Evolutionary conservation across 352 stramenopile genomes (phyloP).

Genomic region (Nothophytophthora sp.): DNA sequence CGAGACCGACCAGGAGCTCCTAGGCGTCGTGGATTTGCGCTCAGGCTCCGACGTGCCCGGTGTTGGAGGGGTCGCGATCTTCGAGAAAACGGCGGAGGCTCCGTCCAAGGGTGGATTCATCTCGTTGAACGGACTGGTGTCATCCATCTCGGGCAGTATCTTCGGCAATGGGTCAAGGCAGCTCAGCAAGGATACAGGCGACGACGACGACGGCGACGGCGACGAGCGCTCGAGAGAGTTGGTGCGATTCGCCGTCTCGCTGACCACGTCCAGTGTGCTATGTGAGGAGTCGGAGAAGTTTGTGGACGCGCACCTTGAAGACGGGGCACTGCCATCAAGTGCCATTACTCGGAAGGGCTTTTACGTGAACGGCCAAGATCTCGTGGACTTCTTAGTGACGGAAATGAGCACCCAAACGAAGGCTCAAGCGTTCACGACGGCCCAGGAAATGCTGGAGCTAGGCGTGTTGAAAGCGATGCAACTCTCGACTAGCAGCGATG

Average conservation of each 20-base stretch:
- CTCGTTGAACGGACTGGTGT: slow-evolving; percentile 80
- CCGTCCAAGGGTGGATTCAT: slow-evolving; percentile 64
- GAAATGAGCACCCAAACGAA: slow-evolving; percentile 60
- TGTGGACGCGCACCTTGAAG: slow-evolving; percentile 40
- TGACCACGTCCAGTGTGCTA: slow-evolving; percentile 68
- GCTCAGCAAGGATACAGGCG: slow-evolving; percentile 37
- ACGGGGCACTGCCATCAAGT: slow-evolving; percentile 23
- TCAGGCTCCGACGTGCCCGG: slow-evolving; percentile 68
- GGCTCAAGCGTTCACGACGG: slow-evolving; percentile 63
- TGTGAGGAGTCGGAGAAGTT: slow-evolving; percentile 71
- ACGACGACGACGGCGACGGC: slow-evolving; percentile 53
- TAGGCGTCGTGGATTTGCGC: slow-evolving; percentile 83
- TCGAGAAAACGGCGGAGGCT: slow-evolving; percentile 71
- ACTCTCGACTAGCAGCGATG: slow-evolving; percentile 3
- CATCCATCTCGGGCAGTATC: slow-evolving; percentile 76
- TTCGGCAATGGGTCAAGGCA: slow-evolving; percentile 66
- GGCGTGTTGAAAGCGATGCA: slow-evolving; percentile 59
- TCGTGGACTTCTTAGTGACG: slow-evolving; percentile 76
- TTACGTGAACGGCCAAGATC: slow-evolving; percentile 74
- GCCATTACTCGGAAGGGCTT: slow-evolving; percentile 59
- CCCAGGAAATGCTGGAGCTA: slow-evolving; percentile 78
- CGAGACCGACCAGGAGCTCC: slow-evolving; percentile 82
- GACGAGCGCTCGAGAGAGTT: slow-evolving; percentile 59
- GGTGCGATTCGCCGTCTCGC: slow-evolving; percentile 64
- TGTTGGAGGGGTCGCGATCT: slow-evolving; percentile 79